Evolutionary conservation across 805 yeast species (phyloP), one percentile per base, ranked within the genome.

Genomic region (Saccharomycopsis olivae): DNA sequence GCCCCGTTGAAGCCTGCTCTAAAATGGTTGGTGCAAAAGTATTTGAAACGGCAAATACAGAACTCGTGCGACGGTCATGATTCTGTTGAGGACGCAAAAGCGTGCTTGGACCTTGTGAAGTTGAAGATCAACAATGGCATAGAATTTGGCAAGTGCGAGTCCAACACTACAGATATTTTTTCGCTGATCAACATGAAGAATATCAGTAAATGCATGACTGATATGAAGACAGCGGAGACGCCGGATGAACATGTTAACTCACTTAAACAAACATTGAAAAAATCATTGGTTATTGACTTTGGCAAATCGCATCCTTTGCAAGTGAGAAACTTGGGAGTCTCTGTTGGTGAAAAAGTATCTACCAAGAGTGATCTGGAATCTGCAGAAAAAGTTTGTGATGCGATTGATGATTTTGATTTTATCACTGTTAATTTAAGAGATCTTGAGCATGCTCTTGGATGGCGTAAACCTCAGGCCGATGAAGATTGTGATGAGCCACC

Each of bases 1-100:
- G 79, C 79, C 0, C 94, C 95, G 0, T 68, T 68, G 46, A 82
- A 77, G 53, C 89, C 95, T 2, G 71, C 94, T 0, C 65, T 89
- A 44, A 78, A 71, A 53, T 77, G 77, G 64, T 63, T 92, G n/a
- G 66, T 87, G 2, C 59, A 65, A 9, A 69, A 66, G 41, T 72
- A 67, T 53, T 59, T 88, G 29, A 58, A 65, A 15, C 59, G 69
- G 36, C 60, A 56, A 0, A 89, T 89, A 38, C 97, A 92, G 57
- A 60, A 59, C 19, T 67, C 66, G 19, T 49, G 44, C 3, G 48
- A 56, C 3, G 95, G 94, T 1, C 97, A 89, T 58, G 82, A 88
- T 39, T 81, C 97, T 0, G 68, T 80, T 3, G 95, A 85, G 54
- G 98, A 89, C 54, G 81, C 95, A 10, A 56, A 56, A 21, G 77